Percentiles rank a stretch among this genome's conserved stretches.
Conservation (phyloP, 169 alveolate species). For the Eimeria necatrix region DNA sequence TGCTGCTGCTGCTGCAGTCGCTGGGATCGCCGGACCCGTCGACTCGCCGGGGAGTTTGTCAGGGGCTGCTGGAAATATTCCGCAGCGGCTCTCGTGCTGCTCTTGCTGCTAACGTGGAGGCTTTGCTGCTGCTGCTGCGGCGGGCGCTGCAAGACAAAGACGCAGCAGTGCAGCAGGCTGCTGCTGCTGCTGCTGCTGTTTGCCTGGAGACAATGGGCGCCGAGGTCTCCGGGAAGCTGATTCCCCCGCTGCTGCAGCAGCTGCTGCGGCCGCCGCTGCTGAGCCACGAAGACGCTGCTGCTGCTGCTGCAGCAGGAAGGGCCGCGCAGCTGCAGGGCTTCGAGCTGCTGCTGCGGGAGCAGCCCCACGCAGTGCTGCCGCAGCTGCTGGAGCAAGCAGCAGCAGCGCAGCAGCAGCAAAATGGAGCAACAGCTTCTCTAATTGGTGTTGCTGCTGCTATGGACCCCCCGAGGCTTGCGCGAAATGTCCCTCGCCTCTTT, state of each 20-base stretch:
- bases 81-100: constrained; percentile 77
- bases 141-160: constrained; percentile 61
- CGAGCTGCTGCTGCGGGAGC: constrained; percentile 74
- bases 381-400: background rate
- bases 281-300: background rate
- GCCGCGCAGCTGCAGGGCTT: constrained; percentile 55
- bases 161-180: constrained; percentile 28
- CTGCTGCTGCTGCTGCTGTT: constrained; percentile 63
- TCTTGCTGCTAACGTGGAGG: constrained; percentile 68
- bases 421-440: constrained; percentile 10
- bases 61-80: constrained; percentile 83
- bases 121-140: constrained; percentile 73
- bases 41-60: constrained; percentile 82
- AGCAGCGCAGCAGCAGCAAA: constrained; percentile 27
- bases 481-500: background rate
- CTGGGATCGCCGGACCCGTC: constrained; percentile 42
- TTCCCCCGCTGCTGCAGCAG: constrained; percentile 79
- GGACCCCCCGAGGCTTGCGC: background rate
- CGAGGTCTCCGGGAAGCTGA: constrained; percentile 15
- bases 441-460: constrained; percentile 61
- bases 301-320: background rate
- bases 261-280: constrained; percentile 47
- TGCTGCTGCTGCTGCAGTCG: constrained; percentile 33
- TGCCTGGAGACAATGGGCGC: background rate
- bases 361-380: constrained; percentile 74